Conservation (phyloP, 768 basidiomycete species). For the Coprinopsis strossmayeri region DNA sequence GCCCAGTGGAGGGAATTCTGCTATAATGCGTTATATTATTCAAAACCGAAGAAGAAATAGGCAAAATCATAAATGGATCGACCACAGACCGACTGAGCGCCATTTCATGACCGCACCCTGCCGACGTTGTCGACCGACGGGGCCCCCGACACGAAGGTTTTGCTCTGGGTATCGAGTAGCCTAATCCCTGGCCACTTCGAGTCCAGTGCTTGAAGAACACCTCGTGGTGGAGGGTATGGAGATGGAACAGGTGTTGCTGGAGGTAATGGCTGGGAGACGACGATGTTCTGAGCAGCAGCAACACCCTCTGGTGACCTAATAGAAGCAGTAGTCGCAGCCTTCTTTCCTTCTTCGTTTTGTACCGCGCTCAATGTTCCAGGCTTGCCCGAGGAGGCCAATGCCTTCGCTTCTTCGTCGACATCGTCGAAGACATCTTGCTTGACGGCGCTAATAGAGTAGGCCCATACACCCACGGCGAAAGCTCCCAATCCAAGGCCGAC, state of each 20-base stretch:
- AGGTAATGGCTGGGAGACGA: conserved; percentile 2
- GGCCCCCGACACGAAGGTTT: conserved; percentile 69
- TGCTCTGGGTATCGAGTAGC: conserved; percentile 47
- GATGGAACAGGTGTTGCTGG: conserved; percentile 10
- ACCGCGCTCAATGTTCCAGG: conserved; percentile 8
- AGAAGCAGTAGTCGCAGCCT: background rate
- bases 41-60: no score
- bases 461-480: conserved; percentile 80
- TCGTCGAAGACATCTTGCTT: conserved; percentile 92
- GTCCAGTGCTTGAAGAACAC: conserved; percentile 41
- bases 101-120: background rate
- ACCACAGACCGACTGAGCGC: background rate
- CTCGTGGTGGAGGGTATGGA: no score
- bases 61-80: no score
- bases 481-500: conserved; percentile 66
- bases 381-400: conserved; percentile 12
- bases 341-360: conserved; percentile 1
- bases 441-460: conserved; percentile 90
- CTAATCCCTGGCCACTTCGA: conserved; percentile 36
- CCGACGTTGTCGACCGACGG: conserved; percentile 58
- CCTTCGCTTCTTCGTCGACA: conserved; percentile 70
- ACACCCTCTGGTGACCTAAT: background rate
- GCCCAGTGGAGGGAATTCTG: no score
- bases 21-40: no score
- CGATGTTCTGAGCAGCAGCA: background rate